A percentile compares a stretch with the other conserved stretches of the same genome.
Evolutionary conservation across 164 flowering plant genomes (phyloP).

Genomic region (Litsea cubeba): DNA sequence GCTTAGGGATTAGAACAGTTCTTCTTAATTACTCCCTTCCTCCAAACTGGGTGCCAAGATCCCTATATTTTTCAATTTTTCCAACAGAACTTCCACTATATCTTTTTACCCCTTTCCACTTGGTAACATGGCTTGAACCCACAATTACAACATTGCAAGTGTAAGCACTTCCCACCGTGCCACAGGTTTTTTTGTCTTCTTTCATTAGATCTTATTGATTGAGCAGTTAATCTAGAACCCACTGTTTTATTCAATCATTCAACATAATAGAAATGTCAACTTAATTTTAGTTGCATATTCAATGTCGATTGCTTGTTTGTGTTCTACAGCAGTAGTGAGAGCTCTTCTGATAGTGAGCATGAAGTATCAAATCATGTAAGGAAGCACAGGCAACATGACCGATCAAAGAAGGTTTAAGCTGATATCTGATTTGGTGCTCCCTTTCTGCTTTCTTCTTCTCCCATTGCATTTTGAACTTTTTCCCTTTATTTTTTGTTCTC

Average conservation of each 20-base stretch:
- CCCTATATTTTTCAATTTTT: too few species aligned
- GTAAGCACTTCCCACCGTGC: neutral
- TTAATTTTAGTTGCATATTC: neutral
- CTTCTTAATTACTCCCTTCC: too few species aligned
- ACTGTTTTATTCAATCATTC: neutral
- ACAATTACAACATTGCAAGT: neutral
- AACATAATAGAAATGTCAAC: neutral
- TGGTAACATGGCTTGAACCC: neutral
- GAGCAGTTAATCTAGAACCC: neutral
- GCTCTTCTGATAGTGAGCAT: slow-evolving; percentile 62
- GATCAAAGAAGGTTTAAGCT: slow-evolving; percentile 52
- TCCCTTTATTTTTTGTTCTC: slow-evolving; percentile 8
- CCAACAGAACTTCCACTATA: too few species aligned
- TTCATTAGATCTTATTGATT: neutral
- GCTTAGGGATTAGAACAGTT: too few species aligned
- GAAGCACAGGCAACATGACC: slow-evolving; percentile 45
- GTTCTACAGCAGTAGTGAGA: slow-evolving; percentile 24
- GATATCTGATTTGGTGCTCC: neutral
- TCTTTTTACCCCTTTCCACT: neutral
- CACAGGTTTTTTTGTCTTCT: neutral
- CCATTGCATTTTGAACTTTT: neutral
- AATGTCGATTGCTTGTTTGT: neutral
- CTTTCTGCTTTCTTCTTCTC: neutral
- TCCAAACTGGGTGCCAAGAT: too few species aligned
- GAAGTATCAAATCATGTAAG: slow-evolving; percentile 45